These are phyloP conservation scores for Patellaria atrata DNA, from an alignment of 495 filamentous ascomycete species.

Conservation along the genomic window DNA sequence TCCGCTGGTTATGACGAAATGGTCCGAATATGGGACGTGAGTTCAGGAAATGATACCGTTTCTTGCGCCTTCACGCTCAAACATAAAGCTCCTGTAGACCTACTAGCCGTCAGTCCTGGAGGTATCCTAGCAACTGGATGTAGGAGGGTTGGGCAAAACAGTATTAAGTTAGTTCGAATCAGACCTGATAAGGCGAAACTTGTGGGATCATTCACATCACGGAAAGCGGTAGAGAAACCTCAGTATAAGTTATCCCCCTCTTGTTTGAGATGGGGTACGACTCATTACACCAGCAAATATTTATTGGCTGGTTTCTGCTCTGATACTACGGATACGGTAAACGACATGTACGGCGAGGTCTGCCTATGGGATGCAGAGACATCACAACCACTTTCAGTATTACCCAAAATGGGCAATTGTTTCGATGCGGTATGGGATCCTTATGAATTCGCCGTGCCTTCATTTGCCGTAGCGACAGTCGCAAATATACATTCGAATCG, in stretches of 20 bases:
- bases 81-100: conserved; percentile 56
- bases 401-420: conserved; percentile 49
- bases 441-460: conserved; percentile 33
- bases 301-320: conserved; percentile 69
- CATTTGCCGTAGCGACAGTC: conserved; percentile 37
- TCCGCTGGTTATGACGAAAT: conserved; percentile 71
- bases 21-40: conserved; percentile 59
- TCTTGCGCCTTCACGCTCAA: too few species aligned
- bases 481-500: conserved; percentile 22
- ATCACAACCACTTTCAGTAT: conserved; percentile 30
- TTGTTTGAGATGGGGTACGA: conserved; percentile 56
- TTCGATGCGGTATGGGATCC: conserved; percentile 77
- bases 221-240: conserved; percentile 21
- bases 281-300: conserved; percentile 34
- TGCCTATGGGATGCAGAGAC: conserved; percentile 52
- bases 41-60: too few species aligned
- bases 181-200: neutral
- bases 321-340: conserved; percentile 38
- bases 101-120: conserved; percentile 39
- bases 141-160: conserved; percentile 28
- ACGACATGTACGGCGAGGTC: conserved; percentile 49
- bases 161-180: conserved; percentile 15
- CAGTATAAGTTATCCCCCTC: conserved; percentile 51
- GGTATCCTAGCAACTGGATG: conserved; percentile 39
- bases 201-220: conserved; percentile 13